Evolutionary conservation across 2,329 filamentous ascomycete species (phyloP), one percentile per base, ranked within the genome.

Genomic region (Monosporascus sp.): DNA sequence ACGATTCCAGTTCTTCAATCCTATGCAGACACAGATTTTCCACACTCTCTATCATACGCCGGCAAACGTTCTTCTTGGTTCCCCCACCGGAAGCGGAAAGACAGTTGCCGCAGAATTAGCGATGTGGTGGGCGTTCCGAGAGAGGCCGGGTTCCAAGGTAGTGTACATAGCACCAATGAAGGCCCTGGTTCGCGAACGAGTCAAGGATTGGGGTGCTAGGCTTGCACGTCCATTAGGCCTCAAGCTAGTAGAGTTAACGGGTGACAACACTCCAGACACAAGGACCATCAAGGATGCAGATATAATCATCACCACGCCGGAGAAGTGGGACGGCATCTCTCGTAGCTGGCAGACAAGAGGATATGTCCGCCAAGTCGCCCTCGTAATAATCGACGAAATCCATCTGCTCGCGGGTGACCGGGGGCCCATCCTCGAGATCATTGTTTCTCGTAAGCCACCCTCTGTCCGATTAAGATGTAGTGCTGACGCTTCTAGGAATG

Each of bases 91-190:
- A 54, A 96, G 91, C 78, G 94, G 94, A 54, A 99, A 99, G 77
- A 99, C 95, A 0, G 89, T 99, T 41, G 94, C 95, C 18, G 91
- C 89, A 48, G 94, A 99, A 68, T 74, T 99, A 56, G 92, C 95
- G 26, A 97, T 99, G 93, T 99, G 95, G 95, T 97, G 92, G 91
- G 93, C 94, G 3, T 97, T 99, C 73, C 85, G 92, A 15, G 92
- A 97, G 68, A 87, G 88, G 49, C 94, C 94, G 1, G 91, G 92
- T 3, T 96, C 91, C 3, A 99, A 99, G 73, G 92, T 99, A 2
- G 94, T 99, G 14, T 99, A 99, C 69, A 97, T 99, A 67, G 94
- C 94, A 2, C 95, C 95, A 0, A 99, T 99, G 95, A 99, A 99
- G 72, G 95, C 95, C 0, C 84, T 99, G 35, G 94, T 99, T 20